phyloP scores from a whole-genome alignment of 768 basidiomycete genomes.

The Melanogaster broomeanus region DNA sequence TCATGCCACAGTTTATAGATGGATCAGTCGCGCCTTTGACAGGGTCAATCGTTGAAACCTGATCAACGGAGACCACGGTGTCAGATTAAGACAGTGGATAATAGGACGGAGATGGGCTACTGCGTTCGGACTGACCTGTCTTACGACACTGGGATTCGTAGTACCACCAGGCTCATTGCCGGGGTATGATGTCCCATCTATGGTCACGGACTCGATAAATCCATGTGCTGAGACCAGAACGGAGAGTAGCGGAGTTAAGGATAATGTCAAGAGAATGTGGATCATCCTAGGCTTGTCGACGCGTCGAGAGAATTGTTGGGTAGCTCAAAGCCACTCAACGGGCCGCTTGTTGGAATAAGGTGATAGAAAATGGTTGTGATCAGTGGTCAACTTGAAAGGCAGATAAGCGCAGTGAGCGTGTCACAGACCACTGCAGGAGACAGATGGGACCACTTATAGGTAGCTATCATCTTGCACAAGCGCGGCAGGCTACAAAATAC shows the following conservation, averaged over 20 bases:
- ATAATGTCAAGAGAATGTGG: slow-evolving; percentile 8
- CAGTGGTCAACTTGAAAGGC: background rate
- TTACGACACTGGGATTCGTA: slow-evolving; percentile 41
- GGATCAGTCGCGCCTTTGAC: slow-evolving; percentile 61
- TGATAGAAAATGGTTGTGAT: slow-evolving; percentile 5
- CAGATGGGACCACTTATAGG: too few species aligned
- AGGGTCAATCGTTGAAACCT: slow-evolving; percentile 42
- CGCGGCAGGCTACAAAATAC: too few species aligned
- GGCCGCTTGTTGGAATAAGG: slow-evolving; percentile 9
- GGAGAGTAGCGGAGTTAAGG: slow-evolving; percentile 15
- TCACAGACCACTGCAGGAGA: too few species aligned
- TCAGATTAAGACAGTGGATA: background rate
- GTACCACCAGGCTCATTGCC: slow-evolving; percentile 36
- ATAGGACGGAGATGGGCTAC: background rate
- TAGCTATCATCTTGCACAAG: too few species aligned
- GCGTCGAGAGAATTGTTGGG: background rate
- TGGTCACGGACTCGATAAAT: slow-evolving; percentile 29
- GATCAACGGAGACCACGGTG: background rate
- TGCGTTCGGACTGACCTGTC: slow-evolving; percentile 32
- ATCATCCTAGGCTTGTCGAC: slow-evolving; percentile 9
- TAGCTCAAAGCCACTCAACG: slow-evolving; percentile 19
- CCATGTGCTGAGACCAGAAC: slow-evolving; percentile 31
- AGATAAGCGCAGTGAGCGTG: background rate
- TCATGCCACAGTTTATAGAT: slow-evolving; percentile 59
- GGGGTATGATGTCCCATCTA: slow-evolving; percentile 28